Base-by-base conservation (phyloP, 2,329 filamentous ascomycete genomes). In the Sporothrix curviconia region DNA sequence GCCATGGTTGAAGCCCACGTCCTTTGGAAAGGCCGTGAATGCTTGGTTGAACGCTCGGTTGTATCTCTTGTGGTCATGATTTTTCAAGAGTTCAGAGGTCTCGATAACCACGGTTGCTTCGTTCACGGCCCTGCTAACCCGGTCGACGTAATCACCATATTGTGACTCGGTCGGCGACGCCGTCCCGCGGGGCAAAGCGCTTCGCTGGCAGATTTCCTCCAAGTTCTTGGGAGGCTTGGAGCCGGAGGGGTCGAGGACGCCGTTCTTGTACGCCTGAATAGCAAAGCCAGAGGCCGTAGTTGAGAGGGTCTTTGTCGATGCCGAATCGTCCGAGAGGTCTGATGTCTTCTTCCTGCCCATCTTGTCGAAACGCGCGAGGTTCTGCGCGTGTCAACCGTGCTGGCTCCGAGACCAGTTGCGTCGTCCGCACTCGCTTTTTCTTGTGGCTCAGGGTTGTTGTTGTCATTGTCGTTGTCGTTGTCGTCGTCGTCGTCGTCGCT, bases 1-100 rank as follows among this genome's bases (percentile, higher is more conserved):
- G 30, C 56, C 59, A 46, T 65, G 60, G 50, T 69, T 67, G 56
- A 67, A 65, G 9, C 64, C 63, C 39, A 67, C 60, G 49, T 66
- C 55, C 24, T 62, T 66, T 22, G 66, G 64, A 39, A 66, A 65
- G 58, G 30, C 56, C 24, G 57, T 66, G 34, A 67, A 64, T 32
- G 60, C 56, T 30, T 57, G 57, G 57, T 57, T 61, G 47, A 61
- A 56, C 3, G 14, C 37, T 30, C 4, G 24, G 8, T 40, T 7
- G 52, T 62, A 62, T 32, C 44, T 34, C 15, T 50, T 24, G 28
- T 39, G 47, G 17, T 51, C 32, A 34, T 61, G 58, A 5, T 56
- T 25, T 59, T 65, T 66, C 40, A 68, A 12, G 36, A 67, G 44
- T 32, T 44, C 14, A 51, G 39, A 36, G 5, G 40, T 34, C 47